Evolutionary conservation across 1,139 yeast species (phyloP).

Genomic region (Saccharomycopsis crataegensis): DNA sequence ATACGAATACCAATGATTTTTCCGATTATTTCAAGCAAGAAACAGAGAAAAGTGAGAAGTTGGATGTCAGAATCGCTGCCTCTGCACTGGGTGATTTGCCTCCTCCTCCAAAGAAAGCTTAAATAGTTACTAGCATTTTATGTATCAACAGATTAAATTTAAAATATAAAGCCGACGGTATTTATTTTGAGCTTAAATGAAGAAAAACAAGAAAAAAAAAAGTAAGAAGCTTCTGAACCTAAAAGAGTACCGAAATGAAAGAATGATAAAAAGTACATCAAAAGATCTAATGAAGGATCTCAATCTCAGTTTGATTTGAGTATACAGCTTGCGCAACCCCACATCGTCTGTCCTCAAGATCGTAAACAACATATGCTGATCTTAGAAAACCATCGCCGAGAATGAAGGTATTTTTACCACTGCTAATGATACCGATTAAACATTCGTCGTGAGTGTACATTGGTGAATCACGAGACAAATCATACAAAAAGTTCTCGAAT

Average conservation of each 20-base stretch:
- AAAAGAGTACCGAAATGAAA: too few relatives aligned
- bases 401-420: slow-evolving; percentile 29
- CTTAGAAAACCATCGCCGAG: slow-evolving; percentile 74
- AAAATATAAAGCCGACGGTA: too few relatives aligned
- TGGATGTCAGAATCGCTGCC: slow-evolving; percentile 22
- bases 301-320: slow-evolving; percentile 4
- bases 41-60: slow-evolving; percentile 28
- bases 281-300: background rate
- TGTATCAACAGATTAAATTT: too few relatives aligned
- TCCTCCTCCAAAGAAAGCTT: slow-evolving; percentile 27
- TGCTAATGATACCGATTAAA: slow-evolving; percentile 29
- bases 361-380: slow-evolving; percentile 70
- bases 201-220: too few relatives aligned
- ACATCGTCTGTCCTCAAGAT: slow-evolving; percentile 49
- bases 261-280: too few relatives aligned
- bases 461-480: slow-evolving; percentile 16
- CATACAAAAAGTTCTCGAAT: slow-evolving; percentile 20
- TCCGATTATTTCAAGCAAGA: slow-evolving; percentile 32
- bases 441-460: slow-evolving; percentile 24
- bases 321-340: slow-evolving; percentile 46
- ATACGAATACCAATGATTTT: slow-evolving; percentile 22
- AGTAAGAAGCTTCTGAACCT: too few relatives aligned
- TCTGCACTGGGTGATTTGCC: slow-evolving; percentile 22
- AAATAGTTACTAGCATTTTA: background rate
- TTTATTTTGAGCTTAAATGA: too few relatives aligned